These are phyloP conservation scores for Persicaria maculosa DNA, from an alignment of 148 eudicot species.

Conservation along the genomic window DNA sequence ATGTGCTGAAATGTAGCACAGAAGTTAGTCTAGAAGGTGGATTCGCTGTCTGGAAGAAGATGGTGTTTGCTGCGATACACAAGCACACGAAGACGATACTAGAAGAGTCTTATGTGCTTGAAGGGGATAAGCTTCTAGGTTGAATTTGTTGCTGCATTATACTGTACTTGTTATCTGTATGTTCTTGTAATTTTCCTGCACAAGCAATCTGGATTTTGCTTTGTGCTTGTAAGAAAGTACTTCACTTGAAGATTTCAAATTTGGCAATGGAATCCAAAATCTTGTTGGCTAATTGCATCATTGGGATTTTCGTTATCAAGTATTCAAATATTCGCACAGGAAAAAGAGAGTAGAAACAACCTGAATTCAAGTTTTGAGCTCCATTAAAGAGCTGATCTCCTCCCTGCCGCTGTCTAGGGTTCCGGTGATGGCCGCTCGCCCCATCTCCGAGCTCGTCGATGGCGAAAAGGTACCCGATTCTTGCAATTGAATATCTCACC, in stretches of 20 bases:
- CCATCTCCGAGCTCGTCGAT: not conserved
- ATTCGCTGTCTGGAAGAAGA: too few species aligned
- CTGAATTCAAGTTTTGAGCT: too few species aligned
- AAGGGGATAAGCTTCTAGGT: not conserved
- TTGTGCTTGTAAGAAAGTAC: not conserved
- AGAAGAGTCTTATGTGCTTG: not conserved
- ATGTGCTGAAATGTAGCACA: not conserved
- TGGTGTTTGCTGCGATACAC: not conserved
- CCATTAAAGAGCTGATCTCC: too few species aligned
- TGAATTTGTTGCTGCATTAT: not conserved
- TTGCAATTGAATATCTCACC: not conserved
- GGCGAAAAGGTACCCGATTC: not conserved
- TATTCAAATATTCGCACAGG: too few species aligned
- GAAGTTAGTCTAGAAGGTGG: not conserved
- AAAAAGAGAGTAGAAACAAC: too few species aligned
- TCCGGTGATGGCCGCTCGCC: conserved; percentile 6
- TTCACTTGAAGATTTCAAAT: not conserved
- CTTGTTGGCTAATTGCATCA: not conserved
- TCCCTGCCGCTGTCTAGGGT: not conserved
- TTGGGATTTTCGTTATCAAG: not conserved
- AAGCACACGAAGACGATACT: not conserved
- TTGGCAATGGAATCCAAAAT: not conserved
- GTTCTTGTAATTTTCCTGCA: not conserved
- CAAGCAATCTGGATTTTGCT: conserved; percentile 7
- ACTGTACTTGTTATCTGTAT: not conserved